These are phyloP conservation scores for Pythium guiyangense DNA, from an alignment of 352 stramenopile genomes.

Conservation along the genomic window DNA sequence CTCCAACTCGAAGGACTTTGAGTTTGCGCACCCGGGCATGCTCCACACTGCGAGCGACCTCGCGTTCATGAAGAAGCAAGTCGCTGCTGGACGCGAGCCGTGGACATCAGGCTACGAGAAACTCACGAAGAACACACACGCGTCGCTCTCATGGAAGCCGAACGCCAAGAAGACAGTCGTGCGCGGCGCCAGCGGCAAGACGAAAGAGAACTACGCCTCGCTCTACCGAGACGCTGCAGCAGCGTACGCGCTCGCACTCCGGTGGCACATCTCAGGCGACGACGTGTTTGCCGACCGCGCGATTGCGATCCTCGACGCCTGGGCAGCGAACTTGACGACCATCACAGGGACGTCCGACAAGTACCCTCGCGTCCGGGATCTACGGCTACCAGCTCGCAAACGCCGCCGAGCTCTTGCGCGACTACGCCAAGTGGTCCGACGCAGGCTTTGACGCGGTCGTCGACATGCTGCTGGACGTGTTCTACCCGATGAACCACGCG, in stretches of 20 bases:
- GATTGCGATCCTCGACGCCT: constrained; percentile 14
- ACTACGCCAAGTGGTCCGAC: constrained; percentile 8
- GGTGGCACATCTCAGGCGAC: constrained; percentile 15
- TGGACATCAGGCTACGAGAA: constrained; percentile 16
- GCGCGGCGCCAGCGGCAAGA: constrained; percentile 8
- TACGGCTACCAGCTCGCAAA: constrained; percentile 21
- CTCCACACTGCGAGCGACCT: constrained; percentile 16
- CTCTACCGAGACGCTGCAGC: constrained; percentile 17
- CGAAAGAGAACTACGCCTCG: constrained; percentile 14
- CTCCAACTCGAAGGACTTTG: not conserved
- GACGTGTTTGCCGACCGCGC: constrained; percentile 10
- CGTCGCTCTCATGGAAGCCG: constrained; percentile 9
- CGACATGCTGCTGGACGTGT: constrained; percentile 14
- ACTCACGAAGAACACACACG: constrained; percentile 15
- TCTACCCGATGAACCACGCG: constrained; percentile 21
- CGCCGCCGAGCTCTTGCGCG: constrained; percentile 16
- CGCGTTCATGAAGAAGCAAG: constrained; percentile 12
- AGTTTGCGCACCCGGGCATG: constrained; percentile 14
- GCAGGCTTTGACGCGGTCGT: constrained; percentile 10
- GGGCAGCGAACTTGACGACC: constrained; percentile 8
- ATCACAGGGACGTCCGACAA: constrained; percentile 16
- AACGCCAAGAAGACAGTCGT: constrained; percentile 8
- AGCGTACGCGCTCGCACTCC: constrained; percentile 15
- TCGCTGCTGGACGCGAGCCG: constrained; percentile 11
- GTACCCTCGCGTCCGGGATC: constrained; percentile 15